phyloP scores from a whole-genome alignment of 192 early-diverging fungal species.

The Linnemannia exigua region DNA sequence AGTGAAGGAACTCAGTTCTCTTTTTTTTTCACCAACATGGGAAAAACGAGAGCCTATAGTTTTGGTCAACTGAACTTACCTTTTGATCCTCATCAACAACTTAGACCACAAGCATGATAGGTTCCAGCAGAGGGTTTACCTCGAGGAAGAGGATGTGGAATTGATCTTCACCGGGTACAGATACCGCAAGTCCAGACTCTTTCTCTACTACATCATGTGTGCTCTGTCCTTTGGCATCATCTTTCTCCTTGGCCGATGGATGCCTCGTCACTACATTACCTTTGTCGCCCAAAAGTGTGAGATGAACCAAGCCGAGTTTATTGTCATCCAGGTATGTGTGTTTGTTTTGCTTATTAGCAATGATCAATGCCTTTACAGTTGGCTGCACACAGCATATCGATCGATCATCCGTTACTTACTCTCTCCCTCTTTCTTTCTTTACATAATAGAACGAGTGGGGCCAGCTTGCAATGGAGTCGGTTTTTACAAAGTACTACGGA shows the following conservation, averaged over 20 bases:
- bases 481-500: conserved; percentile 72
- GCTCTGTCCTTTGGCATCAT: conserved; percentile 78
- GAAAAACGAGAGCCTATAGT: not conserved
- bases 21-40: not conserved
- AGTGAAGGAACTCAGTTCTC: not conserved
- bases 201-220: conserved; percentile 76
- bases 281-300: conserved; percentile 75
- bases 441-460: conserved; percentile 77
- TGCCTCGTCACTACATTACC: conserved; percentile 80
- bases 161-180: conserved; percentile 77
- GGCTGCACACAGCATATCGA: not conserved
- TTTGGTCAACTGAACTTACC: too few relatives aligned
- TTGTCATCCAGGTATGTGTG: conserved; percentile 69
- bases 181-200: conserved; percentile 59
- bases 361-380: not conserved
- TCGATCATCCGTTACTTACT: not conserved
- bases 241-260: conserved; percentile 88
- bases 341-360: not conserved
- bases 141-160: conserved; percentile 81
- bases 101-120: conserved; percentile 41
- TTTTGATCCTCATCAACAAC: not conserved
- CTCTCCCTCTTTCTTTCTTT: not conserved
- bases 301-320: conserved; percentile 81
- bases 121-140: conserved; percentile 60
- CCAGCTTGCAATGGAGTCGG: conserved; percentile 62